phyloP scores from a whole-genome alignment of 169 alveolate species.

The Eimeria sp. region DNA sequence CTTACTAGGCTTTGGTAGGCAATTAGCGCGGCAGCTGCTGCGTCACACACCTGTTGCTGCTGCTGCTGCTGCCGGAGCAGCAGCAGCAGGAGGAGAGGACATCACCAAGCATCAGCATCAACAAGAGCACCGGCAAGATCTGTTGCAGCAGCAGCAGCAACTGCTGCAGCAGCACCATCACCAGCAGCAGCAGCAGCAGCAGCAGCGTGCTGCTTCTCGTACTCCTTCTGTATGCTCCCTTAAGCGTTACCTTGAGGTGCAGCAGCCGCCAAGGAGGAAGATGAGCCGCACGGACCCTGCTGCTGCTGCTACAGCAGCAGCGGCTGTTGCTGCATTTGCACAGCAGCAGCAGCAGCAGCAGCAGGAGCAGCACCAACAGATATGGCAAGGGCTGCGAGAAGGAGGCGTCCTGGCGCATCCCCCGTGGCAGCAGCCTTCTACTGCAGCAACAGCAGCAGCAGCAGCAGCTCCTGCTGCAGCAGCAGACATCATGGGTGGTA shows the following conservation, averaged over 20 bases:
- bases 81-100: constrained; percentile 7
- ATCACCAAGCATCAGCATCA: neutral
- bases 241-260: neutral
- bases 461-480: constrained; percentile 14
- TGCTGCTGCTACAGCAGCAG: neutral
- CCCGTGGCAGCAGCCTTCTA: neutral
- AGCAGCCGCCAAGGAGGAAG: constrained; percentile 19
- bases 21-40: constrained; percentile 17
- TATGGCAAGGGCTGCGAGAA: neutral
- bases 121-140: neutral
- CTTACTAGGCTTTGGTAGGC: neutral
- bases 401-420: neutral
- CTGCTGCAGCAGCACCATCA: constrained; percentile 32
- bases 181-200: constrained; percentile 24
- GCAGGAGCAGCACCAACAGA: neutral
- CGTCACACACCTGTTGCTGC: neutral
- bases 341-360: neutral
- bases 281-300: neutral
- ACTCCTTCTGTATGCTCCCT: constrained; percentile 33
- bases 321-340: constrained; percentile 8
- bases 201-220: constrained; percentile 36
- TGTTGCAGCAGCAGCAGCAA: constrained; percentile 31
- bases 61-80: neutral
- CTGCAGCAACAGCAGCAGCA: constrained; percentile 1
- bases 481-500: neutral